phyloP scores from a whole-genome alignment of 208 protist species.

The Acanthamoeba royreba region DNA sequence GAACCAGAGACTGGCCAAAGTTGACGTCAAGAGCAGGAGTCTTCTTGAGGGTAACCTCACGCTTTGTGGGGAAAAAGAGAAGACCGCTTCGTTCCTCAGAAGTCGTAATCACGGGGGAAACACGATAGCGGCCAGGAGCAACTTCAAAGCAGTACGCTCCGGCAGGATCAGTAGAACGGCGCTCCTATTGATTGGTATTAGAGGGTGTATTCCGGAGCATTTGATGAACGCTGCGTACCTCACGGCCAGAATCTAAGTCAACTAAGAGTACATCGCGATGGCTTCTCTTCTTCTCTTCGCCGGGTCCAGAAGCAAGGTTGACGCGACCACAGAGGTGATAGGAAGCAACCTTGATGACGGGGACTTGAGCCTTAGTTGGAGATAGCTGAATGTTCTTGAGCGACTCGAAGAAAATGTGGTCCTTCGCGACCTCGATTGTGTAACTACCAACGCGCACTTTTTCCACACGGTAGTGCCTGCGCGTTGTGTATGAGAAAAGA shows the following conservation, averaged over 20 bases:
- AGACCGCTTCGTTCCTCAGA: slow-evolving; percentile 25
- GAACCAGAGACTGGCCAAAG: slow-evolving; percentile 37
- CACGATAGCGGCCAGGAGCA: slow-evolving; percentile 1
- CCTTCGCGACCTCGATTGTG: slow-evolving; percentile 7
- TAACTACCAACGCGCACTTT: slow-evolving; percentile 36
- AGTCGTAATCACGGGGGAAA: not conserved
- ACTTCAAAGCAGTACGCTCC: slow-evolving; percentile 43
- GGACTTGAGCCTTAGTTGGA: not conserved
- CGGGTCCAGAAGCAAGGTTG: not conserved
- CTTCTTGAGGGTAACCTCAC: slow-evolving; percentile 31
- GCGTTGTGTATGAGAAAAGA: not conserved
- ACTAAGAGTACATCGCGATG: not conserved
- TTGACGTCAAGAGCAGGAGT: slow-evolving; percentile 24
- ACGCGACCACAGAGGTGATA: slow-evolving; percentile 11
- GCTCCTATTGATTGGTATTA: not conserved
- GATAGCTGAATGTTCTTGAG: slow-evolving; percentile 1
- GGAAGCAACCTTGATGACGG: not conserved
- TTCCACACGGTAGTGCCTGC: slow-evolving; percentile 22
- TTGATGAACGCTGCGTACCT: too few species aligned
- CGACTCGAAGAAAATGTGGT: slow-evolving; percentile 40
- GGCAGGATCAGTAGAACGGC: not conserved
- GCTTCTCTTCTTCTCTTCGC: not conserved
- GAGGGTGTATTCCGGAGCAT: too few species aligned
- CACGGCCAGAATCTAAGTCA: not conserved
- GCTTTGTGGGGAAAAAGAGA: slow-evolving; percentile 4